Evolutionary conservation across 371 early-diverging fungal species (phyloP), one percentile per base, ranked within the genome.

Genomic region (Neoconidiobolus thromboides): DNA sequence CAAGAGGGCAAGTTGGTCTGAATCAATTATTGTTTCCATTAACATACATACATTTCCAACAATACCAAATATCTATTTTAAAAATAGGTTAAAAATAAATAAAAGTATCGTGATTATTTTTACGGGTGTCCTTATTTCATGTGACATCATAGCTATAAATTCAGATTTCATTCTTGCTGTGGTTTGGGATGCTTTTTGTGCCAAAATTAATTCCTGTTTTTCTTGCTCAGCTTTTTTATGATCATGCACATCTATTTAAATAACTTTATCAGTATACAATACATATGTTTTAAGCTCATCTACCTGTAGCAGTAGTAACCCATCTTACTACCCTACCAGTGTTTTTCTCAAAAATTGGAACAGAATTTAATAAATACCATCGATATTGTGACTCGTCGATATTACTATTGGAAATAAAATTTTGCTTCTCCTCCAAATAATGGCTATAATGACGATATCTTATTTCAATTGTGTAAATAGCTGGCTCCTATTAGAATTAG

Each of bases 51-150:
- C 40, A 48, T 59, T 59, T 3, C 50, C 48, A 50, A 59, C 39
- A 3, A 59, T 38, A n/a, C 59, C 56, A 26, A 55, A 55, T 10
- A 54, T 7, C 41, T 26, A 26, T 58, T 40, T 0, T 9, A 42
- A 3, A 9, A 10, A 9, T n/a, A 1, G 7, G 7, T 44, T 43
- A 48, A 10, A 60, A 40, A 40, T 14, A 4, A 1, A 3, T 15
- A 47, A 10, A 43, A 0, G 14, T 26, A 26, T 26, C 26, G 26
- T 26, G 26, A 39, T 37, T n/a, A 54, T 10, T 5, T n/a, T 3
- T 37, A 54, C 5, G 3, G 58, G 58, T n/a, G 58, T 58, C 37
- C 58, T 9, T 37, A 58, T 47, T 36, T 58, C 58, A 48, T 58
- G 58, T 2, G 39, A 38, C 58, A 58, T 58, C 26, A 48, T 47